These are phyloP conservation scores for Epichloe coenophiala DNA, from an alignment of 2,329 filamentous ascomycete species.

Conservation along the genomic window DNA sequence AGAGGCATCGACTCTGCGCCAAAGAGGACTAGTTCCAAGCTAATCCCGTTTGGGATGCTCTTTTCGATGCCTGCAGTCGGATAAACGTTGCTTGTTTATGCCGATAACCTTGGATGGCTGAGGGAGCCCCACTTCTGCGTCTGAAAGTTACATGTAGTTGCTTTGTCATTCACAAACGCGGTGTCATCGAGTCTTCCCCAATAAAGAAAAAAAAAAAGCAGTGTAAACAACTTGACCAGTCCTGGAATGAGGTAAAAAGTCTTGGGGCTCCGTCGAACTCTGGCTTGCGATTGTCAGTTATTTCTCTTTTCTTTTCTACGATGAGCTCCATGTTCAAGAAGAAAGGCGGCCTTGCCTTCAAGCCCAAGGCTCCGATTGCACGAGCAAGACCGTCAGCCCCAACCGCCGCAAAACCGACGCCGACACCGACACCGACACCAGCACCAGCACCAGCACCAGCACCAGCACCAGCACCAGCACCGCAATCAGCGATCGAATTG, in stretches of 20 bases:
- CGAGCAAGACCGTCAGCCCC: conserved; percentile 19
- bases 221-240: neutral
- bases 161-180: neutral
- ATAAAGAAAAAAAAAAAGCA: neutral
- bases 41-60: conserved; percentile 17
- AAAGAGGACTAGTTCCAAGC: conserved; percentile 22
- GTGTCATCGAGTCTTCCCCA: neutral
- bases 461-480: neutral
- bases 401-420: conserved; percentile 2
- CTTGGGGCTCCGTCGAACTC: neutral
- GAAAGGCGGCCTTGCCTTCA: conserved; percentile 47
- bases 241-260: neutral
- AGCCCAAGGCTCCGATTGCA: conserved; percentile 50
- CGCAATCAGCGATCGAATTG: conserved; percentile 3
- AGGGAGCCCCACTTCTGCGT: conserved; percentile 2
- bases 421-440: neutral
- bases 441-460: neutral
- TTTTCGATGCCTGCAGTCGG: conserved; percentile 22
- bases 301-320: conserved; percentile 14
- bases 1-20: conserved; percentile 21
- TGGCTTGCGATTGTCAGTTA: neutral
- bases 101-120: neutral
- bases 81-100: conserved; percentile 17
- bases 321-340: conserved; percentile 61
- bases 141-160: neutral